Evolutionary conservation across 148 eudicot species (phyloP).

Genomic region (Rhododendron vialii): DNA sequence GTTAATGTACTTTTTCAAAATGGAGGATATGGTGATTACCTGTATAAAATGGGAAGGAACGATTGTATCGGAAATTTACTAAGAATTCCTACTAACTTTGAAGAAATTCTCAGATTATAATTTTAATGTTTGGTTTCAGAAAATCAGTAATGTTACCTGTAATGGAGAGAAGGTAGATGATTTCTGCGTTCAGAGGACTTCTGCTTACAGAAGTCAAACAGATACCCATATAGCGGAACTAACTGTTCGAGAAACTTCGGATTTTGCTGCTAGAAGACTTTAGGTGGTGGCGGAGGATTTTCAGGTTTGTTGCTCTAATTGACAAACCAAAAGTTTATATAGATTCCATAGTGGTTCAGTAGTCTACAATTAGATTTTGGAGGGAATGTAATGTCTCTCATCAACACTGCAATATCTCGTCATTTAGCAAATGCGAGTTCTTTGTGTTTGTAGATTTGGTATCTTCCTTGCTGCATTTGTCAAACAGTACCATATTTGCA

Average conservation of each 20-base stretch:
- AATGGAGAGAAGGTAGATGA: slow-evolving; percentile 67
- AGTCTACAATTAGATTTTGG: too few species aligned
- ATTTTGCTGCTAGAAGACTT: slow-evolving; percentile 76
- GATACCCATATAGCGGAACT: slow-evolving; percentile 87
- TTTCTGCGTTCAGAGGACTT: slow-evolving; percentile 69
- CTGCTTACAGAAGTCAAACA: slow-evolving; percentile 82
- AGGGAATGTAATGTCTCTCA: too few species aligned
- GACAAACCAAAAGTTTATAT: too few species aligned
- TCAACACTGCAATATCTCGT: too few species aligned
- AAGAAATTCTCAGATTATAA: not conserved
- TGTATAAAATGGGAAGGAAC: not conserved
- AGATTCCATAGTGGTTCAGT: too few species aligned
- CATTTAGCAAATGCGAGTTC: too few species aligned
- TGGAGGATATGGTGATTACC: not conserved
- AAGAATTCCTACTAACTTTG: not conserved
- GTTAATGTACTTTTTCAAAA: not conserved
- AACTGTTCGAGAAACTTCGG: slow-evolving; percentile 86
- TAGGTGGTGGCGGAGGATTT: slow-evolving; percentile 55
- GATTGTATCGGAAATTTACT: not conserved
- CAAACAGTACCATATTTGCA: too few species aligned
- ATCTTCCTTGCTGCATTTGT: too few species aligned
- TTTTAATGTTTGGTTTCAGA: slow-evolving; percentile 34
- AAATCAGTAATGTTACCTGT: slow-evolving; percentile 61
- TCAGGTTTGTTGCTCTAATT: slow-evolving; percentile 37
- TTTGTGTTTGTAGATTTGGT: too few species aligned